These are phyloP conservation scores for Fusarium tupiense DNA, from an alignment of 2,329 filamentous ascomycete genomes.

Conservation along the genomic window DNA sequence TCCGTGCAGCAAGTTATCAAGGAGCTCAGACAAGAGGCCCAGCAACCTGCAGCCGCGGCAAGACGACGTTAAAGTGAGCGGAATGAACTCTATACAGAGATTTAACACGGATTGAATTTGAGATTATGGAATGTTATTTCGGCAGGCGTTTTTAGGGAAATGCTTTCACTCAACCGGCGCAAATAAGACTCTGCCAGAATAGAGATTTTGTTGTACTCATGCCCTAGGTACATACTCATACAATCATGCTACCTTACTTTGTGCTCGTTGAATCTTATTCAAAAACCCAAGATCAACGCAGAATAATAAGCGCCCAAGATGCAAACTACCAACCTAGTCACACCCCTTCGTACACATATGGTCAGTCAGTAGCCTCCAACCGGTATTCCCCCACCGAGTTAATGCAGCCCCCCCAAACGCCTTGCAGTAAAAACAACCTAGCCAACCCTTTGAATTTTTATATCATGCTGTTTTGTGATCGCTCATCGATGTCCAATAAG, in stretches of 20 bases:
- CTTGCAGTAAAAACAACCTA: constrained; percentile 33
- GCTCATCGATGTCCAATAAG: constrained; percentile 60
- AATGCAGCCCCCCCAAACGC: constrained; percentile 36
- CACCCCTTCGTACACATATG: constrained; percentile 18
- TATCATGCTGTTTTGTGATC: constrained; percentile 2
- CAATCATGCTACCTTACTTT: constrained; percentile 5
- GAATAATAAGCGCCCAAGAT: constrained; percentile 27
- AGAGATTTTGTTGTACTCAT: constrained; percentile 4
- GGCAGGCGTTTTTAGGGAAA: constrained; percentile 24
- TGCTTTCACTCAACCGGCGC: neutral
- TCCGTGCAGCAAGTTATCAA: constrained; percentile 64
- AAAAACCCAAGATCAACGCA: neutral
- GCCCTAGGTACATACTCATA: constrained; percentile 15
- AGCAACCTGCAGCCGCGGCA: constrained; percentile 52
- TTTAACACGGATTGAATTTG: neutral
- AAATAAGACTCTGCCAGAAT: constrained; percentile 3
- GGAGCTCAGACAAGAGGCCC: constrained; percentile 66
- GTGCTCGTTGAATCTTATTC: constrained; percentile 5
- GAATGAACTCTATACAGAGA: neutral
- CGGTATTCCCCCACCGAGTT: constrained; percentile 17
- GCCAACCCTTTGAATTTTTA: neutral
- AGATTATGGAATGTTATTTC: neutral
- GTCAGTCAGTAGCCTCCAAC: constrained; percentile 14
- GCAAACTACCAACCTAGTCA: constrained; percentile 10
- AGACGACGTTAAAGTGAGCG: constrained; percentile 36